These are phyloP conservation scores for Ustilago esculenta DNA, from an alignment of 1,284 basidiomycete species.

Conservation along the genomic window DNA sequence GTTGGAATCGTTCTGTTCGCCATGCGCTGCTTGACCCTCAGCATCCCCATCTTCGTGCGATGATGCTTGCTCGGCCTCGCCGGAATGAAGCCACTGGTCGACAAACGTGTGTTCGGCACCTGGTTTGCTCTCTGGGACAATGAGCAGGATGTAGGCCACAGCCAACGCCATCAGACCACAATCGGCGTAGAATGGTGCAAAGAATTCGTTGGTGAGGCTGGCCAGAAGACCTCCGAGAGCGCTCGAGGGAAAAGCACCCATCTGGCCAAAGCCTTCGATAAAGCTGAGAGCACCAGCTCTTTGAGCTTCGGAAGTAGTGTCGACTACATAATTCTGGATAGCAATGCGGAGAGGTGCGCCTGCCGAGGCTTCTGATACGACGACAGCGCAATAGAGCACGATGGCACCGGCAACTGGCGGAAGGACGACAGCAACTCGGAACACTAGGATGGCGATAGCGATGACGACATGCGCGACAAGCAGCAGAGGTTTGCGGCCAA, in stretches of 20 bases:
- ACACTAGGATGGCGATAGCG: slow-evolving; percentile 46
- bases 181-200: slow-evolving; percentile 60
- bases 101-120: slow-evolving; percentile 48
- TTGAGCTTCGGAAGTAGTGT: slow-evolving; percentile 54
- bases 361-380: slow-evolving; percentile 54
- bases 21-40: not conserved
- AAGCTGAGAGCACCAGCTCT: slow-evolving; percentile 56
- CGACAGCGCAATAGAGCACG: slow-evolving; percentile 50
- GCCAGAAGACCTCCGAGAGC: slow-evolving; percentile 57
- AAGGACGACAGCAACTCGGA: slow-evolving; percentile 45
- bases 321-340: slow-evolving; percentile 63
- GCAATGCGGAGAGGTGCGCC: slow-evolving; percentile 57
- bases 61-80: slow-evolving; percentile 25
- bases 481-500: slow-evolving; percentile 57
- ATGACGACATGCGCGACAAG: slow-evolving; percentile 50
- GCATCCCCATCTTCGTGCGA: slow-evolving; percentile 9
- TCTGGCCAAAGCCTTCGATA: slow-evolving; percentile 61
- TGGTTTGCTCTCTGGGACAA: slow-evolving; percentile 57
- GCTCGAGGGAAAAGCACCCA: slow-evolving; percentile 57
- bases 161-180: slow-evolving; percentile 49
- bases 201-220: slow-evolving; percentile 54
- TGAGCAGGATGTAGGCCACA: slow-evolving; percentile 45
- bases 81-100: slow-evolving; percentile 46
- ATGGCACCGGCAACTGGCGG: slow-evolving; percentile 45
- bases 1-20: slow-evolving; percentile 22